A percentile compares a stretch with the other conserved stretches of the same genome.
Evolutionary conservation across 371 early-diverging fungal species (phyloP).

Genomic region (Syncephalastrum monosporum): DNA sequence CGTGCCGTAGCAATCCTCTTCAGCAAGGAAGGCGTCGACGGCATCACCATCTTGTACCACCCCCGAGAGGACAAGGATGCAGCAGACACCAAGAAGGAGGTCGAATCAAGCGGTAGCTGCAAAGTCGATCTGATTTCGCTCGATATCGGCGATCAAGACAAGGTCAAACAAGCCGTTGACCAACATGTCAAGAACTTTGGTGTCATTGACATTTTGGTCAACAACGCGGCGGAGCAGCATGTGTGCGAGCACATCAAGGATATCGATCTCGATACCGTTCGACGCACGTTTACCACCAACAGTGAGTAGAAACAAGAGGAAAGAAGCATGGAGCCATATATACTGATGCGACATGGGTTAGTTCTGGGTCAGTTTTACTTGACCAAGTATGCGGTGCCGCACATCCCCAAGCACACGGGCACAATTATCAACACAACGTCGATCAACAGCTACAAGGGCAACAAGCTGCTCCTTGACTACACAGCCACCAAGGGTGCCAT

Average conservation of each 20-base stretch:
- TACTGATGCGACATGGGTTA: conserved; percentile 1
- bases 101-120: conserved; percentile 7
- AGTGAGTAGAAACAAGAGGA: conserved; percentile 5
- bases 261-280: conserved; percentile 13
- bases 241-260: conserved; percentile 10
- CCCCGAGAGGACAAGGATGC: conserved; percentile 22
- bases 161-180: conserved; percentile 18
- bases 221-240: conserved; percentile 49
- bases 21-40: conserved; percentile 27
- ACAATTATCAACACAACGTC: conserved; percentile 42
- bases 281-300: conserved; percentile 28
- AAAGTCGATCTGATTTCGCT: neutral
- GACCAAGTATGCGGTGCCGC: conserved; percentile 31
- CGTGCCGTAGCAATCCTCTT: conserved; percentile 19
- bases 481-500: conserved; percentile 35
- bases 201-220: conserved; percentile 43
- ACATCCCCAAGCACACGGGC: conserved; percentile 30
- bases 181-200: conserved; percentile 27
- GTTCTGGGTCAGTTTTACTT: conserved; percentile 36
- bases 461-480: conserved; percentile 33
- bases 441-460: conserved; percentile 39
- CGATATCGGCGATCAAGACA: conserved; percentile 7
- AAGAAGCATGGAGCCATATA: neutral
- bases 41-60: conserved; percentile 20
- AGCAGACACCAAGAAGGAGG: conserved; percentile 11